These are phyloP conservation scores for Aspergillus terreus DNA, from an alignment of 2,329 filamentous ascomycete genomes.

Conservation along the genomic window DNA sequence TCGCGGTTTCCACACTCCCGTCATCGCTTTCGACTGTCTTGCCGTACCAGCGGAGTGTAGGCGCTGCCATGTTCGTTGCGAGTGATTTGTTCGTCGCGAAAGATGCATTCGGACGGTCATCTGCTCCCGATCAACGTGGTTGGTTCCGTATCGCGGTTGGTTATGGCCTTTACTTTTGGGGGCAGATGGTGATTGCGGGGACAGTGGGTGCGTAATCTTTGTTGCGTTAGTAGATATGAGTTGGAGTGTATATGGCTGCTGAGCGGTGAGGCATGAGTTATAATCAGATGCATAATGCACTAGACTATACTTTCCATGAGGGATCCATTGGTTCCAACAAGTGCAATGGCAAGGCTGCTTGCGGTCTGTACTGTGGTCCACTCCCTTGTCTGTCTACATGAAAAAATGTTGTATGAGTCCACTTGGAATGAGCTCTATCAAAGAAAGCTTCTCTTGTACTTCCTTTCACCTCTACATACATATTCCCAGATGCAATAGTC, in stretches of 20 bases:
- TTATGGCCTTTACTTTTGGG: constrained; percentile 27
- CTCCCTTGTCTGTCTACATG: too few species aligned
- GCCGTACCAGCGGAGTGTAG: constrained; percentile 21
- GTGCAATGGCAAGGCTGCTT: too few species aligned
- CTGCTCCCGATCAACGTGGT: constrained; percentile 6
- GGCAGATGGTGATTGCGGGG: constrained; percentile 24
- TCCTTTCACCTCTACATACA: too few species aligned
- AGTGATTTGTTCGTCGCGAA: constrained; percentile 30
- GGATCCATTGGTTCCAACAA: too few species aligned
- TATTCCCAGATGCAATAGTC: too few species aligned
- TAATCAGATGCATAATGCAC: too few species aligned
- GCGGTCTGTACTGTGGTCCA: too few species aligned
- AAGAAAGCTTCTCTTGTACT: too few species aligned
- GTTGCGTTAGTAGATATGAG: not conserved
- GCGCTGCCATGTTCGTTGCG: constrained; percentile 28
- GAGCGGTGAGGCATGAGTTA: too few species aligned
- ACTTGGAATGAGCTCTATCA: too few species aligned
- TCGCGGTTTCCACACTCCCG: constrained; percentile 18
- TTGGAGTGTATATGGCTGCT: not conserved
- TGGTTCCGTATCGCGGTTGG: constrained; percentile 16
- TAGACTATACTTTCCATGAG: too few species aligned
- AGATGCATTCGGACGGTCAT: constrained; percentile 23
- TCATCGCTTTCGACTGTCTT: constrained; percentile 1
- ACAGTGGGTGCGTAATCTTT: not conserved
- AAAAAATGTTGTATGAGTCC: too few species aligned